Percentiles rank a stretch among this genome's conserved stretches.
Evolutionary conservation across 305 asterid species (phyloP).

Genomic region (Fraxinus nigra): DNA sequence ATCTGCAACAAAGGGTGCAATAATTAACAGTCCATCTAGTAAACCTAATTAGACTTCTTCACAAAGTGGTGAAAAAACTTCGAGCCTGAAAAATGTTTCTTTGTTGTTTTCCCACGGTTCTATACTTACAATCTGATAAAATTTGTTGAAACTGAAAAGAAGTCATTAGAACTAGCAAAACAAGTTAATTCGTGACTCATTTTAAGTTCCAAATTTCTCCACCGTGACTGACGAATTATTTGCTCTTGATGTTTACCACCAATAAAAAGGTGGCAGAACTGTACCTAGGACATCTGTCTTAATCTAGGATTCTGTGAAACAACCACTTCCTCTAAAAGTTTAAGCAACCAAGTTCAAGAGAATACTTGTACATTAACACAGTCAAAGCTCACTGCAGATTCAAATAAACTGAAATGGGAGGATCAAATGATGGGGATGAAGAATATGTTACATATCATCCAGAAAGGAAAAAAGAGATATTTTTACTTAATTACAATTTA

Average conservation of each 20-base stretch:
- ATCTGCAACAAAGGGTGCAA: neutral
- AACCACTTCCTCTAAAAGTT: neutral
- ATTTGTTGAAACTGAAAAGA: neutral
- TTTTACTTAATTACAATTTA: neutral
- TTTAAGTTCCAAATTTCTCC: neutral
- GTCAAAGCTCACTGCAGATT: neutral
- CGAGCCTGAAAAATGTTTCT: neutral
- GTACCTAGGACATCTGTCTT: neutral
- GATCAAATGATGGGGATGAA: neutral
- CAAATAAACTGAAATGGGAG: neutral
- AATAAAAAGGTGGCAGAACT: neutral
- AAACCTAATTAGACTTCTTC: neutral
- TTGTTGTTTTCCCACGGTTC: neutral
- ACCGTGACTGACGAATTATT: neutral
- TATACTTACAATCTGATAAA: neutral
- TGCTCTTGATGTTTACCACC: neutral
- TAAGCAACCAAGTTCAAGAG: neutral
- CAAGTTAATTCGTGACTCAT: neutral
- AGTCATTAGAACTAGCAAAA: neutral
- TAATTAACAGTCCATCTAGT: neutral
- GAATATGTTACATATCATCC: neutral
- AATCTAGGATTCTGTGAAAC: neutral
- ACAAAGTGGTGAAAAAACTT: neutral
- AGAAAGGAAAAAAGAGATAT: neutral
- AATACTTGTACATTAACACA: neutral